Base-by-base conservation (phyloP, 495 filamentous ascomycete species). In the Massariosphaeria phaeospora region DNA sequence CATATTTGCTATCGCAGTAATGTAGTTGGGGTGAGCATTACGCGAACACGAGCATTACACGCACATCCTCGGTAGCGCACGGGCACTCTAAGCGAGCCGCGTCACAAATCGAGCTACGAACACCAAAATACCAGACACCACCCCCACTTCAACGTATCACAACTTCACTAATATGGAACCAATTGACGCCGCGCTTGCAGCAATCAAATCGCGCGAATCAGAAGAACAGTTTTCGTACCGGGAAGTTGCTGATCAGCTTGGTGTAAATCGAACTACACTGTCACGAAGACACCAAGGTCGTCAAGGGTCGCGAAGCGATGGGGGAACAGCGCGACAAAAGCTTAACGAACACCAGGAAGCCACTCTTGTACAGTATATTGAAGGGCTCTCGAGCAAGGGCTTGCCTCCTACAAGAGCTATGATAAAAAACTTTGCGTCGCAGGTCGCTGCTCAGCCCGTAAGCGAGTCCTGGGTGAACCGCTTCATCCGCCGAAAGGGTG, bases 111-210 rank as follows among this genome's bases (percentile, higher is more conserved):
- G n/a, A n/a, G n/a, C n/a, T n/a, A n/a, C n/a, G n/a, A n/a, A n/a
- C 34, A 38, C 34, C 6, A 4, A 15, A 6, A 3, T 5, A 6
- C 34, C 38, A 21, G 24, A 21, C 24, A 12, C 7, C 10, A 26
- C 21, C 21, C 5, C 5, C 9, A 9, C 4, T 35, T 35, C 45
- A 48, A 33, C 13, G 21, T 6, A 6, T 11, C 5, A 35, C 17
- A 35, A 34, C 45, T 48, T 23, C 7, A 48, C 17, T 10, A 48
- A 34, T 35, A 48, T 48, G 45, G 45, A n/a, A 10, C 45, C 45
- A 35, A 48, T 48, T 48, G 45, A 48, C 18, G 45, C 24, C 27
- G 45, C 45, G 30, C 26, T 48, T 34, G 29, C 26, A 24, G 27
- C 45, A 3, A 5, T 48, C 13, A 48, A 35, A 34, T 18, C 29